phyloP scores from a whole-genome alignment of 805 yeast species.

The Yarrowia bubula region DNA sequence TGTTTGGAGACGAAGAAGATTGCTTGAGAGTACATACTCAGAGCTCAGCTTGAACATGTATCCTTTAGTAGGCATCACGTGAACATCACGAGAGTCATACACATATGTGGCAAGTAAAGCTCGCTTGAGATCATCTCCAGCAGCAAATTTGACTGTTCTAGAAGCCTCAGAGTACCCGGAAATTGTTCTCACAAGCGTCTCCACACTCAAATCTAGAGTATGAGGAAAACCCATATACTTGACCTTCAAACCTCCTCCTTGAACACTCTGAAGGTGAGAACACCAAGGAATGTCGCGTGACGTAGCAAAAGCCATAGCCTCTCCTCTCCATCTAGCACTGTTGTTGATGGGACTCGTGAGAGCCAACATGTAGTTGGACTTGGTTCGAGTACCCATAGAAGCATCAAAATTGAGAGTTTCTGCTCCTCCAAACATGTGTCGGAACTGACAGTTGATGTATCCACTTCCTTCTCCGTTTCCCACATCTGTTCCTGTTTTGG shows the following conservation, averaged over 20 bases:
- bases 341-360: slow-evolving; percentile 51
- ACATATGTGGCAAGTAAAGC: slow-evolving; percentile 47
- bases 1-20: slow-evolving; percentile 36
- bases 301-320: slow-evolving; percentile 50
- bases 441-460: slow-evolving; percentile 67
- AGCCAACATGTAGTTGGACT: slow-evolving; percentile 53
- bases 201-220: slow-evolving; percentile 57
- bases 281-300: slow-evolving; percentile 53
- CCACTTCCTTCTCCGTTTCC: slow-evolving; percentile 98
- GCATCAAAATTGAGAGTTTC: slow-evolving; percentile 57
- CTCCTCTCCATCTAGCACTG: slow-evolving; percentile 53
- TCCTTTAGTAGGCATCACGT: slow-evolving; percentile 51
- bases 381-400: slow-evolving; percentile 59
- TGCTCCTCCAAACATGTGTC: slow-evolving; percentile 67
- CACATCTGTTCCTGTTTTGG: slow-evolving; percentile 91
- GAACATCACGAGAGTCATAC: slow-evolving; percentile 46
- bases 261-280: slow-evolving; percentile 52
- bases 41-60: slow-evolving; percentile 37
- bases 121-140: slow-evolving; percentile 63
- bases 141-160: slow-evolving; percentile 53
- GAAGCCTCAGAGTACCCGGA: slow-evolving; percentile 44
- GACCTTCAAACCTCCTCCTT: slow-evolving; percentile 46
- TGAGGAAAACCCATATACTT: slow-evolving; percentile 31
- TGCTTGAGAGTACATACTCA: slow-evolving; percentile 37
- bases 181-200: slow-evolving; percentile 54